phyloP scores from a whole-genome alignment of 2,329 filamentous ascomycete species.

The Didymosphaeria variabile region DNA sequence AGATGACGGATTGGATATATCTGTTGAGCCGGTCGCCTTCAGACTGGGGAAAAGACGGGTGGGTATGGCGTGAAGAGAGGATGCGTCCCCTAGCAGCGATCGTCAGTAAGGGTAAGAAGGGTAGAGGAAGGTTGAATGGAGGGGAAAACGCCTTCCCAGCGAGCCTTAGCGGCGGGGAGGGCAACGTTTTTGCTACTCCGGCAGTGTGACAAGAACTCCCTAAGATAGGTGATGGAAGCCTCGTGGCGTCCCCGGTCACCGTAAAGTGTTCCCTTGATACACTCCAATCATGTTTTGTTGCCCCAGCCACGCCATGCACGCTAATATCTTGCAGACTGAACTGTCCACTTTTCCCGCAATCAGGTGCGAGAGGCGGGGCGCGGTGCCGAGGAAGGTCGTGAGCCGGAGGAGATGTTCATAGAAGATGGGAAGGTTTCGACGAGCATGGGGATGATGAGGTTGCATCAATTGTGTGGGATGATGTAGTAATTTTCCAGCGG shows the following conservation, averaged over 20 bases:
- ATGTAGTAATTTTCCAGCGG: conserved; percentile 1
- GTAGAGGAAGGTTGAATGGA: not conserved
- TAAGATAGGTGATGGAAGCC: not conserved
- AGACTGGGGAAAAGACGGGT: not conserved
- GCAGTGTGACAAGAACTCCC: not conserved
- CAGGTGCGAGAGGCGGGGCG: not conserved
- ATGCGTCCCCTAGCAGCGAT: not conserved
- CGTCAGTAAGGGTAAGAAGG: not conserved
- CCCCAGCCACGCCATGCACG: not conserved
- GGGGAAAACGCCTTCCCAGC: not conserved
- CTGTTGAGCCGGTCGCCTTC: not conserved
- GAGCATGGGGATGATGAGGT: conserved; percentile 1
- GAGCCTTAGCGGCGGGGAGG: not conserved
- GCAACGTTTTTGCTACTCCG: not conserved
- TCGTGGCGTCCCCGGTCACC: not conserved
- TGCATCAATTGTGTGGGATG: conserved; percentile 2
- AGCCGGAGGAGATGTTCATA: conserved; percentile 1
- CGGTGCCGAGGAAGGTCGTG: conserved; percentile 1
- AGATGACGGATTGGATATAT: conserved; percentile 4
- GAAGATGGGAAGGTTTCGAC: not conserved
- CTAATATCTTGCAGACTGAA: not conserved
- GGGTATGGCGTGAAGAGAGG: not conserved
- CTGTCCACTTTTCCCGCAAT: not conserved
- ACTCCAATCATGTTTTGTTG: not conserved
- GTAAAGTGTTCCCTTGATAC: not conserved